Percentiles rank a stretch among this genome's conserved stretches.
Conservation (phyloP, 2,329 filamentous ascomycete genomes). For the Sarocladium strictum region DNA sequence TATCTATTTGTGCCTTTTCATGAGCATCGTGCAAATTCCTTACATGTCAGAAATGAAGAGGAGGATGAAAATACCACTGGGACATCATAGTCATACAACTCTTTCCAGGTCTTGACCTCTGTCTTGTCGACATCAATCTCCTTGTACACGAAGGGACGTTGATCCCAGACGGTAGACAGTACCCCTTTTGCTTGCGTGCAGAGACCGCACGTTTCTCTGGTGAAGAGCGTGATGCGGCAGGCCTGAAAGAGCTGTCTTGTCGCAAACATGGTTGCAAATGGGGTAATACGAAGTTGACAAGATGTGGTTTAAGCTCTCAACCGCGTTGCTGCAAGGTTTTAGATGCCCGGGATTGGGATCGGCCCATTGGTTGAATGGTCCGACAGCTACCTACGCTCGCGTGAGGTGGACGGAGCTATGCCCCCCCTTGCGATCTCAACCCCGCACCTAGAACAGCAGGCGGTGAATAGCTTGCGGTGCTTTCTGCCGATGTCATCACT, state of each 20-base stretch:
- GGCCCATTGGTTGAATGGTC: neutral
- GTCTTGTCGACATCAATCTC: constrained; percentile 65
- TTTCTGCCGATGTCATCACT: constrained; percentile 9
- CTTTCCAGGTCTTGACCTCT: constrained; percentile 59
- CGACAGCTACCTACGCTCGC: neutral
- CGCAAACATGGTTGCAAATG: constrained; percentile 38
- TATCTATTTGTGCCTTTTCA: constrained; percentile 36
- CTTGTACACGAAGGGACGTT: constrained; percentile 59
- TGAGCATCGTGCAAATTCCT: neutral
- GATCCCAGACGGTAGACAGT: constrained; percentile 61
- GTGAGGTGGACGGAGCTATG: neutral
- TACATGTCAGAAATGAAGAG: neutral
- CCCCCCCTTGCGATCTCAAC: neutral
- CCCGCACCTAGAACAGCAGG: constrained; percentile 17
- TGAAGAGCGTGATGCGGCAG: constrained; percentile 69
- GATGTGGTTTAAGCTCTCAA: neutral
- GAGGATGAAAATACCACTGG: constrained; percentile 56
- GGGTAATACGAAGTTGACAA: neutral
- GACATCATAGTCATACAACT: constrained; percentile 75
- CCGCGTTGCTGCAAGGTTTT: neutral
- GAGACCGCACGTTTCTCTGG: constrained; percentile 63
- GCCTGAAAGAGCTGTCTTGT: constrained; percentile 45
- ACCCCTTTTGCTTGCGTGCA: constrained; percentile 64
- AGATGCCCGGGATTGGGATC: neutral
- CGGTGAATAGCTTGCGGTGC: constrained; percentile 21